Conservation (phyloP, 805 yeast genomes). For the Jamesozyma spencerorum region DNA sequence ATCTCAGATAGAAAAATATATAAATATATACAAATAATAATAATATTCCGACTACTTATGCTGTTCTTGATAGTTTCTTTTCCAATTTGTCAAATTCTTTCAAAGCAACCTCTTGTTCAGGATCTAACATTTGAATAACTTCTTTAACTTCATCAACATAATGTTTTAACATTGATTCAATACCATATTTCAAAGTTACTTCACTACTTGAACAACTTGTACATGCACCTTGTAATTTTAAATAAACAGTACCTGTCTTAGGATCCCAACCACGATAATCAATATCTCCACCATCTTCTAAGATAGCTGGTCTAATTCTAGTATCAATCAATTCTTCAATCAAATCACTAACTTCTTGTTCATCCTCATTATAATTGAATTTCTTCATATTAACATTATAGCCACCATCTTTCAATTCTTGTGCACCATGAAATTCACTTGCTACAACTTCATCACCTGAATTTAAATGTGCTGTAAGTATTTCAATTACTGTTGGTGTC, state of each 20-base stretch:
- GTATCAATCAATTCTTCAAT: constrained; percentile 89
- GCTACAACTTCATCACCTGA: constrained; percentile 23
- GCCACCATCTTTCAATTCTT: constrained; percentile 32
- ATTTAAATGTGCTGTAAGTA: constrained; percentile 24
- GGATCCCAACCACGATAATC: constrained; percentile 81
- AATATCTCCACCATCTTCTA: constrained; percentile 97
- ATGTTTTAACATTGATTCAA: constrained; percentile 93
- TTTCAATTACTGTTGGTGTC: constrained; percentile 48
- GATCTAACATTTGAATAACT: constrained; percentile 81
- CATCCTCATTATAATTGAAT: constrained; percentile 44
- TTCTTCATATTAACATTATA: constrained; percentile 26
- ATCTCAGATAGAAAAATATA: constrained; percentile 34
- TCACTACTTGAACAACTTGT: constrained; percentile 85
- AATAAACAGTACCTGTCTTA: constrained; percentile 76
- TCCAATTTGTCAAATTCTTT: constrained; percentile 82
- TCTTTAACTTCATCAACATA: constrained; percentile 91
- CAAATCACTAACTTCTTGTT: constrained; percentile 74
- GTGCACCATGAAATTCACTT: constrained; percentile 23
- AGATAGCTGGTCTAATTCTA: constrained; percentile 93
- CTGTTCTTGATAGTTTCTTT: constrained; percentile 34
- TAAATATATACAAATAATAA: constrained; percentile 9
- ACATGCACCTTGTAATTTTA: constrained; percentile 92
- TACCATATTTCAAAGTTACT: constrained; percentile 89
- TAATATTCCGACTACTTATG: neutral
- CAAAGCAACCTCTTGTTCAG: constrained; percentile 63